Conservation (phyloP, 73 alveolate genomes). For the Uronychia setigera region DNA sequence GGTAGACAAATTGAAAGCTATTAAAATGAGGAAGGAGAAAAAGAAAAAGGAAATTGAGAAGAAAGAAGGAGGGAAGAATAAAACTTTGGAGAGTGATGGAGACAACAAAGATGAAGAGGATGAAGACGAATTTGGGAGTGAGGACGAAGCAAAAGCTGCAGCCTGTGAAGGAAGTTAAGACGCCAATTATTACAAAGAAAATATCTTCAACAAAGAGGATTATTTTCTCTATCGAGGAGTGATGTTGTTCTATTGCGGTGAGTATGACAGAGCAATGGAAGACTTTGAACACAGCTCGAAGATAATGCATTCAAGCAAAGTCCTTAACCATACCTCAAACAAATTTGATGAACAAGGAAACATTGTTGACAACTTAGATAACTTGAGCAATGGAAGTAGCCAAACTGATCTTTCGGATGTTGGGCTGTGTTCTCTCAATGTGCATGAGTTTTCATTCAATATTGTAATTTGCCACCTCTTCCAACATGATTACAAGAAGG, state of each 20-base stretch:
- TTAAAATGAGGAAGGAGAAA: constrained; percentile 47
- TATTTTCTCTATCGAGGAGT: constrained; percentile 62
- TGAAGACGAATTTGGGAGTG: constrained; percentile 26
- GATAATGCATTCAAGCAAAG: neutral
- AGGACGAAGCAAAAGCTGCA: neutral
- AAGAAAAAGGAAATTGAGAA: constrained; percentile 10
- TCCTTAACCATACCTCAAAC: neutral
- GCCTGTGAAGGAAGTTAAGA: constrained; percentile 32
- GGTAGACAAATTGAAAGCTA: constrained; percentile 55
- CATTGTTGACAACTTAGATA: neutral
- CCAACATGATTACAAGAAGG: constrained; percentile 50
- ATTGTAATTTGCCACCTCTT: constrained; percentile 28
- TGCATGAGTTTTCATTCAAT: constrained; percentile 63
- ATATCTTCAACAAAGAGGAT: constrained; percentile 66
- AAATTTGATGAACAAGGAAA: neutral
- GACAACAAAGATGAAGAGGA: constrained; percentile 6
- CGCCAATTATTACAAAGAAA: constrained; percentile 48
- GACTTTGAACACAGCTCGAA: constrained; percentile 43
- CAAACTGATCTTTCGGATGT: constrained; percentile 70
- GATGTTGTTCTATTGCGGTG: constrained; percentile 57
- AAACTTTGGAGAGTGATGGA: no score
- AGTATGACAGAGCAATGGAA: constrained; percentile 44
- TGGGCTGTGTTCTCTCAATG: constrained; percentile 64
- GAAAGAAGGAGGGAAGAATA: constrained; percentile 8
- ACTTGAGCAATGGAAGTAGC: constrained; percentile 25